Percentiles rank a stretch among this genome's conserved stretches.
phyloP scores from a whole-genome alignment of 495 filamentous ascomycete species.

The Lichenothelia convexa region DNA sequence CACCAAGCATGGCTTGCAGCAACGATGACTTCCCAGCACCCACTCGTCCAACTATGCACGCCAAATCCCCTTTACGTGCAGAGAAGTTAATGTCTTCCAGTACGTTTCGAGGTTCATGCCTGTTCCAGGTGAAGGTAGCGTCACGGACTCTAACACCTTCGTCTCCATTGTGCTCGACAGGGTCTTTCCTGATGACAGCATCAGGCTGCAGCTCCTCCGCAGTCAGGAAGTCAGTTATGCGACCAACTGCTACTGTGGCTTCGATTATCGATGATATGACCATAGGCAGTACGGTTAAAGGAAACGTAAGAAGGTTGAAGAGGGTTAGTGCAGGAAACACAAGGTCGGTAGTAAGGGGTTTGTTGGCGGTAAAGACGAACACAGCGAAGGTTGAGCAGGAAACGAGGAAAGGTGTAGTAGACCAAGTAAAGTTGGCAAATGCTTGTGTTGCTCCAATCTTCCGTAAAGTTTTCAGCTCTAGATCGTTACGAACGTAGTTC shows the following conservation, averaged over 20 bases:
- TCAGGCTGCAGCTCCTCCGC: conserved; percentile 83
- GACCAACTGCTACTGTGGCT: conserved; percentile 75
- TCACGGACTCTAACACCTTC: conserved; percentile 69
- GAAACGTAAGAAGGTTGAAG: conserved; percentile 90
- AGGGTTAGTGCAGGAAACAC: conserved; percentile 88
- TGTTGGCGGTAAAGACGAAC: conserved; percentile 66
- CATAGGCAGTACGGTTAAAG: conserved; percentile 86
- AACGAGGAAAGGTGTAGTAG: conserved; percentile 96
- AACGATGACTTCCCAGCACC: conserved; percentile 89
- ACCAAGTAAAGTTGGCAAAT: conserved; percentile 95
- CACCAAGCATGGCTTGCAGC: conserved; percentile 69
- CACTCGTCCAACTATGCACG: conserved; percentile 87
- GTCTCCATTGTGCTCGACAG: conserved; percentile 56
- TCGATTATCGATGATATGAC: conserved; percentile 95
- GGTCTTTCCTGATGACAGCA: conserved; percentile 49
- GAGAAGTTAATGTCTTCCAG: conserved; percentile 70
- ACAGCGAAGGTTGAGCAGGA: conserved; percentile 94
- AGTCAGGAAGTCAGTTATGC: conserved; percentile 67
- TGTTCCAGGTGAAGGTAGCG: conserved; percentile 89
- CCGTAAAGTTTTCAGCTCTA: conserved; percentile 84
- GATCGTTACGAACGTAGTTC: conserved; percentile 83
- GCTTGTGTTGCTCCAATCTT: conserved; percentile 91
- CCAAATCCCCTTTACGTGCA: conserved; percentile 76
- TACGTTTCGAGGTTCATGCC: conserved; percentile 40
- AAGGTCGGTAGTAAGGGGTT: conserved; percentile 77